phyloP scores from a whole-genome alignment of 306 rosid genomes.

The Medicago lupulina region DNA sequence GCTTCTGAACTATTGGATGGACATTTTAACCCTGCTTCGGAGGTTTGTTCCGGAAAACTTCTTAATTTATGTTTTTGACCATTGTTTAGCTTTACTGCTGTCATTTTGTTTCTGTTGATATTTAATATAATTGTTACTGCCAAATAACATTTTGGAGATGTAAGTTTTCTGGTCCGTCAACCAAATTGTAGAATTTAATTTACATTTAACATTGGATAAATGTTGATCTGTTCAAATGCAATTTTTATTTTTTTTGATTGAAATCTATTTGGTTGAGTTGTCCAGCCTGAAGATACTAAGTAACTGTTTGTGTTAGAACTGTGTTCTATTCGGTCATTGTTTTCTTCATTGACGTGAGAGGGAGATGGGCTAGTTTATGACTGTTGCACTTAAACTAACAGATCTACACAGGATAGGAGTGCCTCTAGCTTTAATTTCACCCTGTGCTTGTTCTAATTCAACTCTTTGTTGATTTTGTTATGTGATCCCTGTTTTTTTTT shows the following conservation, averaged over 20 bases:
- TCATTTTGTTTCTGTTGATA: conserved; percentile 2
- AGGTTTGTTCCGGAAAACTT: conserved; percentile 61
- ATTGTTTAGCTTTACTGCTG: background rate
- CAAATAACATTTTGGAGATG: background rate
- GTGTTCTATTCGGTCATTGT: background rate
- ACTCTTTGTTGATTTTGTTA: conserved; percentile 23
- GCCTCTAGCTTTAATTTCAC: conserved; percentile 23
- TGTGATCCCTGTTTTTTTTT: conserved; percentile 9
- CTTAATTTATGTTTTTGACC: background rate
- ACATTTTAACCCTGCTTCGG: conserved; percentile 54
- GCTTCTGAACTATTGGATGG: conserved; percentile 58
- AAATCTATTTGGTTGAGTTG: background rate
- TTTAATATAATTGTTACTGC: background rate
- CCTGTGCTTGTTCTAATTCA: conserved; percentile 1
- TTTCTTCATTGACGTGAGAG: background rate
- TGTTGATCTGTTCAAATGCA: background rate
- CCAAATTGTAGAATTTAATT: background rate
- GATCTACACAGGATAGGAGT: background rate
- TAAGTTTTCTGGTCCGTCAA: conserved; percentile 7
- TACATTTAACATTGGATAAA: background rate
- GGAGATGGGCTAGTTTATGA: conserved; percentile 22
- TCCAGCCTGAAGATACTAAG: background rate
- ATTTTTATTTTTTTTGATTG: background rate
- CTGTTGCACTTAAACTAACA: conserved; percentile 12
- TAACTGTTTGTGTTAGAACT: conserved; percentile 2